Evolutionary conservation across 2,329 filamentous ascomycete species (phyloP), one percentile per base, ranked within the genome.

Genomic region (Arthrobotrys sinensis): DNA sequence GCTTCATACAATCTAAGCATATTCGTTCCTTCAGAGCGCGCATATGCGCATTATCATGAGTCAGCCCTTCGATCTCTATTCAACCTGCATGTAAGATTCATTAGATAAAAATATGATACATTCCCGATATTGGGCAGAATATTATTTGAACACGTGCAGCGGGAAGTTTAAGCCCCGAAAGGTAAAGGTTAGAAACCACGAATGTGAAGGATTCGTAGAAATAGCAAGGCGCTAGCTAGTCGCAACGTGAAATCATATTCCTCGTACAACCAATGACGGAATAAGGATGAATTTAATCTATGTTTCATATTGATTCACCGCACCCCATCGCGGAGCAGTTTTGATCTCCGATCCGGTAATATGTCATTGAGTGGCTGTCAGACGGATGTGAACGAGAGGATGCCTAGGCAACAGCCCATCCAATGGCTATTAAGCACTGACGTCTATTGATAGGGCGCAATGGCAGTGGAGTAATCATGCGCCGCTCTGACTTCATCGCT

Each of bases 391-490:
- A 57, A 36, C 8, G 11, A 28, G 4, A 8, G 12, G 14, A 19
- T 3, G 21, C 4, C 8, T 19, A 38, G 6, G 52, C 52, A 21
- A 10, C 16, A 57, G 8, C 5, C 32, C 6, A 48, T 24, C 45
- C 45, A 24, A 24, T 48, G 7, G 11, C 19, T 10, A 19, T 21
- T 14, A 11, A 36, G 32, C 28, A 21, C 52, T 12, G n/a, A 38
- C 10, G 10, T 57, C n/a, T 21, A 38, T 38, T 21, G 32, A 7
- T 36, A 28, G 11, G 19, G 34, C 36, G 36, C 34, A 38, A 53
- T 53, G 14, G 53, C 55, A 57, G 16, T 48, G 38, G 43, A 53
- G 48, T 24, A 73, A 65, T 57, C 50, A 40, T 43, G 40, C 50
- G 48, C 50, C 69, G 21, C 46, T 55, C 46, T 72, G 46, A 72